Percentiles rank a stretch among this genome's conserved stretches.
phyloP scores from a whole-genome alignment of 169 alveolate genomes.

The Plasmodium relictum region DNA sequence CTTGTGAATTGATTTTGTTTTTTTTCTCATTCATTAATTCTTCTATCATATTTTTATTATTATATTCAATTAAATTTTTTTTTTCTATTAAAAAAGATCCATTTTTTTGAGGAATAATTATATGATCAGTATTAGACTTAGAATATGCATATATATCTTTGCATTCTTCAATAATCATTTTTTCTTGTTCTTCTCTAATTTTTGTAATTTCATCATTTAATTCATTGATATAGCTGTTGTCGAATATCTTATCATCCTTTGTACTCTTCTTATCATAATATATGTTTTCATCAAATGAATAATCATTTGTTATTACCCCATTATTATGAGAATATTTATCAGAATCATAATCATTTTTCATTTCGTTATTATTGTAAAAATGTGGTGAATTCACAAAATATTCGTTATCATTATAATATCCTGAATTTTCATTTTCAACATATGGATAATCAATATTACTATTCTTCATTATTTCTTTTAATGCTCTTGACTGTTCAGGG shows the following conservation, averaged over 20 bases:
- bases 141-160: conserved; percentile 50
- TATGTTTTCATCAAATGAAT: conserved; percentile 10
- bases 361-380: neutral
- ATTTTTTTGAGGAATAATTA: conserved; percentile 22
- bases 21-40: conserved; percentile 48
- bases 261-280: conserved; percentile 15
- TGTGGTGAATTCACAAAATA: neutral
- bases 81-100: conserved; percentile 19
- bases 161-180: conserved; percentile 17
- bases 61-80: conserved; percentile 3
- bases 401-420: neutral
- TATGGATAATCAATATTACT: conserved; percentile 13
- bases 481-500: conserved; percentile 12
- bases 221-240: conserved; percentile 14
- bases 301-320: neutral
- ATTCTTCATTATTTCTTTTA: conserved; percentile 25
- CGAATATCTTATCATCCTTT: conserved; percentile 11
- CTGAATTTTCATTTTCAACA: neutral
- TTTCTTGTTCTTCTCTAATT: conserved; percentile 33
- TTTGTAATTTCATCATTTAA: conserved; percentile 50
- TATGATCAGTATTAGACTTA: conserved; percentile 20
- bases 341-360: neutral
- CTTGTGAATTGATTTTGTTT: conserved; percentile 17
- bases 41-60: conserved; percentile 42
- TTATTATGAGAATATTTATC: conserved; percentile 1